Conservation (phyloP, 202 grass and related monocot species). For the Elaeis oleifera region DNA sequence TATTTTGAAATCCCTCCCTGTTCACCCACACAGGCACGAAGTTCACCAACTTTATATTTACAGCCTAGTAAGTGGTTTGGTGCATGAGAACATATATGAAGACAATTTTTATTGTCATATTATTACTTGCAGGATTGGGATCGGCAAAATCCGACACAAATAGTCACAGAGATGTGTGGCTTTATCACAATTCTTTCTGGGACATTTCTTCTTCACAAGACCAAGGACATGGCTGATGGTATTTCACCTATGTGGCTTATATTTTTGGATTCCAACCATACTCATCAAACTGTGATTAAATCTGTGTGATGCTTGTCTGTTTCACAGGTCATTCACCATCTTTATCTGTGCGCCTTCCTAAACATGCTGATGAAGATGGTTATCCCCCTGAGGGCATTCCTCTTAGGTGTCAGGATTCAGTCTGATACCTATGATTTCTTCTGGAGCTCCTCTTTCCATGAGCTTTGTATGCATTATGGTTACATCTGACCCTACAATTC, state of each 20-base stretch:
- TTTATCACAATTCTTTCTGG: conserved; percentile 93
- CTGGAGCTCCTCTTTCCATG: background rate
- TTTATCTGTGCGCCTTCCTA: conserved; percentile 46
- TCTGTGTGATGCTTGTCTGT: background rate
- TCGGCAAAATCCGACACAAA: conserved; percentile 94
- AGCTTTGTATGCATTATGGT: conserved; percentile 15
- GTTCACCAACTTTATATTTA: too few relatives aligned
- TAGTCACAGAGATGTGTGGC: conserved; percentile 93
- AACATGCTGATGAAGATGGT: conserved; percentile 53
- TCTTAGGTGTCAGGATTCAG: conserved; percentile 56
- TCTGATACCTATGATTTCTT: conserved; percentile 17
- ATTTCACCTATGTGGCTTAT: conserved; percentile 2
- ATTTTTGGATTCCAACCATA: background rate
- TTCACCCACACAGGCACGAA: too few relatives aligned
- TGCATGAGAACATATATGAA: too few relatives aligned
- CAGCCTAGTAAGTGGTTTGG: too few relatives aligned
- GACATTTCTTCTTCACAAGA: conserved; percentile 98
- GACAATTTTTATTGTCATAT: too few relatives aligned
- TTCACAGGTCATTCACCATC: conserved; percentile 42
- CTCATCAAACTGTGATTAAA: conserved; percentile 4
- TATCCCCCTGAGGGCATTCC: conserved; percentile 64
- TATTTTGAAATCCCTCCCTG: too few relatives aligned
- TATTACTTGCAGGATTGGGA: conserved; percentile 78
- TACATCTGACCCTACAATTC: conserved; percentile 10
- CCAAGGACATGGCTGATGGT: conserved; percentile 98